Base-by-base conservation (phyloP, 2,329 filamentous ascomycete species). In the Pestalotiopsis sp. region DNA sequence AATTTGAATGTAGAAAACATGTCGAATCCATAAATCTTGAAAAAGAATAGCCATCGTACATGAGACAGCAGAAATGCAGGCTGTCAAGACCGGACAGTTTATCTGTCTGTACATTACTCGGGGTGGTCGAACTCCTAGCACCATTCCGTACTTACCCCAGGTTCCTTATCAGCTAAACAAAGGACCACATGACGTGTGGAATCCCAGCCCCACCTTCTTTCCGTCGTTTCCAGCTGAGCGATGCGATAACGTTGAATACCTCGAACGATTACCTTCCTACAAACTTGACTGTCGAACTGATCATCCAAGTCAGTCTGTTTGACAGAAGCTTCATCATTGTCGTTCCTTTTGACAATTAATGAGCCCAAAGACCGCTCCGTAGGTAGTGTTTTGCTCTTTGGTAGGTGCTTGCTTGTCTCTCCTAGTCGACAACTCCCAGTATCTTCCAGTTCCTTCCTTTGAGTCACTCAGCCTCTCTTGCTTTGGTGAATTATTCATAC, bases 181-280 rank as follows among this genome's bases (percentile, higher is more conserved):
- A 60, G 65, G 27, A 67, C 65, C 65, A 67, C 65, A 67, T 67
- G 65, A 67, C 65, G 65, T 67, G 65, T 60, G 38, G 36, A 20
- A 31, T 27, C 31, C 17, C 17, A 13, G 31, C 36, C 59, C 59
- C 59, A 39, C 59, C 36, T 36, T 20, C 31, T 12, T 62, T 27
- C 59, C 27, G 12, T 62, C 17, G 59, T n/a, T 62, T 17, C 12
- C 36, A 12, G 12, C 45, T 17, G 45, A 66, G 63, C 63, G 23
- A 58, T 66, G 31, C 59, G 59, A 62, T 62, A 62, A 62, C 27
- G 57, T 36, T 9, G 23, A 27, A 59, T 36, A 17, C 27, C 27
- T 31, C 27, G 14, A 20, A 20, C 27, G n/a, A 62, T 23, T 36
- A 62, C 12, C 17, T 61, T 61, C 9, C 23, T 23, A 59, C 23